phyloP scores from a whole-genome alignment of 345 rosid species.

The Brassica cretica region DNA sequence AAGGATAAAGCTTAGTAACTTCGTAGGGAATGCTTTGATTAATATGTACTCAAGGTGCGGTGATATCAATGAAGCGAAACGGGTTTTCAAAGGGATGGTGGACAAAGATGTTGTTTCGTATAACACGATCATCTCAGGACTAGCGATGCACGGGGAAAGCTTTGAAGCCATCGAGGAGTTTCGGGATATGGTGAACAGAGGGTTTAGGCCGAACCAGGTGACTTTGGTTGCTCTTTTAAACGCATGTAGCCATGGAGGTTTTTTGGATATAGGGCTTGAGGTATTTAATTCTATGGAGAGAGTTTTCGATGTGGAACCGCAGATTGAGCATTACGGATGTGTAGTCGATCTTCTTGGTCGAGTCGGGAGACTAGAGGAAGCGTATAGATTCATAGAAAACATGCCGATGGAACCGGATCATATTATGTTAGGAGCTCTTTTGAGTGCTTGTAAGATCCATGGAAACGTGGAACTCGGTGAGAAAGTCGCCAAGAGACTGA shows the following conservation, averaged over 20 bases:
- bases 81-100: conserved; percentile 45
- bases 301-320: conserved; percentile 52
- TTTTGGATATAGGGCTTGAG: conserved; percentile 54
- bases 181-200: conserved; percentile 46
- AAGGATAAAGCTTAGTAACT: conserved; percentile 46
- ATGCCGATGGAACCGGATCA: conserved; percentile 57
- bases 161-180: conserved; percentile 52
- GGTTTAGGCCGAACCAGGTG: conserved; percentile 47
- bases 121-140: conserved; percentile 61
- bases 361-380: conserved; percentile 50
- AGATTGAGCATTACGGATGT: conserved; percentile 67
- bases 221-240: conserved; percentile 59
- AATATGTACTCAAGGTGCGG: conserved; percentile 66
- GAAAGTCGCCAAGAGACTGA: conserved; percentile 44
- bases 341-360: conserved; percentile 71
- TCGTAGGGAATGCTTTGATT: conserved; percentile 64
- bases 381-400: conserved; percentile 42
- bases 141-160: conserved; percentile 60
- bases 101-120: conserved; percentile 52
- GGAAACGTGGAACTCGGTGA: conserved; percentile 56
- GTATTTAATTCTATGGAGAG: conserved; percentile 52
- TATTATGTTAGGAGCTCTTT: conserved; percentile 59
- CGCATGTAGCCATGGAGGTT: conserved; percentile 74
- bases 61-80: conserved; percentile 49
- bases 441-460: conserved; percentile 66